Percentiles rank a stretch among this genome's conserved stretches.
These are phyloP conservation scores for Centaurea solstitialis DNA, from an alignment of 129 eudicot genomes.

Conservation along the genomic window DNA sequence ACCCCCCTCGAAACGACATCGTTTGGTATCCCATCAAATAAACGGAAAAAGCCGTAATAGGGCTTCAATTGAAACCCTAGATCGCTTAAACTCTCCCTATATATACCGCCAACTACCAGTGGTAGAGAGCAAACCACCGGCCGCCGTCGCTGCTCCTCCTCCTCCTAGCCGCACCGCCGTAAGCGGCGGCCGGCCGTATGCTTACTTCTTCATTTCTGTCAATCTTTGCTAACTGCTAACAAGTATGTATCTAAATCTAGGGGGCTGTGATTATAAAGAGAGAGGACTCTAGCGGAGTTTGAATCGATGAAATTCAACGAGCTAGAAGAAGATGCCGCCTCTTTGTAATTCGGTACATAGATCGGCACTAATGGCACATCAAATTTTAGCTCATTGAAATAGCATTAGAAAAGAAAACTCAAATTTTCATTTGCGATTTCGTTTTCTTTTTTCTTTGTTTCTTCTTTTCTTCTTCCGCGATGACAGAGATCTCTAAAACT, in stretches of 20 bases:
- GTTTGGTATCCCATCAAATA: too few species aligned
- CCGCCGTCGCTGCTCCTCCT: not conserved
- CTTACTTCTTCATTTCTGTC: not conserved
- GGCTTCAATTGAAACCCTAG: not conserved
- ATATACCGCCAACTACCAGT: not conserved
- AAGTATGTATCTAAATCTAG: not conserved
- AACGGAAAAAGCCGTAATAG: not conserved
- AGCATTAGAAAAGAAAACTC: not conserved
- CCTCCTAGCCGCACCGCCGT: not conserved
- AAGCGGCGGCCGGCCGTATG: not conserved
- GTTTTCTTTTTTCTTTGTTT: not conserved
- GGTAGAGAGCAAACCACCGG: not conserved
- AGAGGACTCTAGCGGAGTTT: constrained; percentile 38
- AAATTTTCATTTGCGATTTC: not conserved
- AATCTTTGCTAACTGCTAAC: too few species aligned
- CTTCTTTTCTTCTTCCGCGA: constrained; percentile 5
- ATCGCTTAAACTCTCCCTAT: not conserved
- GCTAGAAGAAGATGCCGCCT: constrained; percentile 33
- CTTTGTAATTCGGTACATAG: constrained; percentile 3
- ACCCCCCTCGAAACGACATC: not conserved
- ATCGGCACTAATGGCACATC: constrained; percentile 32
- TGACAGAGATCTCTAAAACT: constrained; percentile 47
- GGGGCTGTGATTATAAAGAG: constrained; percentile 45
- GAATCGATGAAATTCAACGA: not conserved
- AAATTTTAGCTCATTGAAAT: not conserved